Percentiles rank a stretch among this genome's conserved stretches.
phyloP scores from a whole-genome alignment of 2,329 filamentous ascomycete species.

The Nigrograna mackinnonii region DNA sequence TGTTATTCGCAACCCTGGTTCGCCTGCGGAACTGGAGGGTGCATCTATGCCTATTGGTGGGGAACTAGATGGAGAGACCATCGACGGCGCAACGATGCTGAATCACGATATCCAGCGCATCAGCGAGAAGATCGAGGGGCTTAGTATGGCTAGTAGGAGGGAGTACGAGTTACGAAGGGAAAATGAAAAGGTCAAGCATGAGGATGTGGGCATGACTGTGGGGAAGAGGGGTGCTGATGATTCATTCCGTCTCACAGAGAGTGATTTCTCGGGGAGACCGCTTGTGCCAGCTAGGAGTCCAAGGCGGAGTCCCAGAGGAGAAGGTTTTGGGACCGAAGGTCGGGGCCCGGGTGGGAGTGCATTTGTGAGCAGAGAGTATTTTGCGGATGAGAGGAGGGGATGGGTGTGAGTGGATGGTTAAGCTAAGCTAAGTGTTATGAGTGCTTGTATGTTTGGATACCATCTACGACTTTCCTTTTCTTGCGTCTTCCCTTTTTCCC shows the following conservation, averaged over 20 bases:
- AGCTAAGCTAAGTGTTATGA: too few relatives aligned
- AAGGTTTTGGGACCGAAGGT: too few relatives aligned
- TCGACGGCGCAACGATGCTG: slow-evolving; percentile 25
- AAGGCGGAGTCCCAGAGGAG: slow-evolving; percentile 9
- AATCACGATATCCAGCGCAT: slow-evolving; percentile 32
- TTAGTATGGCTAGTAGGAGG: slow-evolving; percentile 15
- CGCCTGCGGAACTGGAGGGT: slow-evolving; percentile 36
- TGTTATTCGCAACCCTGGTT: slow-evolving; percentile 11
- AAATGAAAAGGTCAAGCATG: slow-evolving; percentile 31
- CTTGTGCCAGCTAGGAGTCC: slow-evolving; percentile 12
- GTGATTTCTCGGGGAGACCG: slow-evolving; percentile 12
- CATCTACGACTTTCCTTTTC: too few relatives aligned
- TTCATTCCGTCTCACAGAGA: slow-evolving; percentile 17
- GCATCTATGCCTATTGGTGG: slow-evolving; percentile 2
- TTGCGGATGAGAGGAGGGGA: slow-evolving; percentile 1
- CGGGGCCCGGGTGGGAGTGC: too few relatives aligned
- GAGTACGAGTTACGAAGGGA: slow-evolving; percentile 26
- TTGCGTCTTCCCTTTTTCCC: too few relatives aligned
- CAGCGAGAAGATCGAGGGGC: slow-evolving; percentile 34
- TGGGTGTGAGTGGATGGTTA: too few relatives aligned
- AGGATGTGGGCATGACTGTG: slow-evolving; percentile 20
- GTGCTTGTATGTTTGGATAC: too few relatives aligned
- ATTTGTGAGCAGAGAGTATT: too few relatives aligned
- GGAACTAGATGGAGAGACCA: slow-evolving; percentile 9
- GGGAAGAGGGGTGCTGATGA: slow-evolving; percentile 18